Conservation (phyloP, 371 early-diverging fungal species). For the Mucor irregularis region DNA sequence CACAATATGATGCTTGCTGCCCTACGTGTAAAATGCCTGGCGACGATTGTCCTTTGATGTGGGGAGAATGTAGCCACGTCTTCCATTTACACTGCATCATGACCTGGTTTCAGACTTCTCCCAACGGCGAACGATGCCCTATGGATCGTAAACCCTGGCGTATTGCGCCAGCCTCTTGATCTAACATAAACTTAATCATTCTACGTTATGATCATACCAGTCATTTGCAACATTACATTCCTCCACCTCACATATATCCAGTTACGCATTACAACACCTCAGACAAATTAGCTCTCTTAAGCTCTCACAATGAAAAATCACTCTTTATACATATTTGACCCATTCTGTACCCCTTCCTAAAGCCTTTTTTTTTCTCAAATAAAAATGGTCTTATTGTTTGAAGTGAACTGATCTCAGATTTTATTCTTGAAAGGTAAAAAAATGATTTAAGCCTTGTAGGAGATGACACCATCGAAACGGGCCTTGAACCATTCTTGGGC, state of each 20-base stretch:
- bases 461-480: conserved; percentile 88
- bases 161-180: conserved; percentile 27
- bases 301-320: too few species aligned
- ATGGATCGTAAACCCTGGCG: conserved; percentile 84
- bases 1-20: conserved; percentile 79
- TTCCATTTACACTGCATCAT: conserved; percentile 91
- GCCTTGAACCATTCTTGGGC: conserved; percentile 87
- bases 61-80: conserved; percentile 85
- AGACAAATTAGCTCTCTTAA: too few species aligned
- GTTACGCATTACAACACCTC: too few species aligned
- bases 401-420: conserved; percentile 3
- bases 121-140: conserved; percentile 75
- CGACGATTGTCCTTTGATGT: conserved; percentile 84
- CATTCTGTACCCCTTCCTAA: too few species aligned
- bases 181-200: not conserved
- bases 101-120: conserved; percentile 76
- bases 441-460: conserved; percentile 59
- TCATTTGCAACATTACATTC: not conserved
- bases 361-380: too few species aligned
- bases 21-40: conserved; percentile 84
- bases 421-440: not conserved
- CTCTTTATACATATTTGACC: too few species aligned
- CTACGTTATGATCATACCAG: not conserved
- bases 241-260: too few species aligned
- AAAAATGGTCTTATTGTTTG: too few species aligned